A percentile compares a stretch with the other conserved stretches of the same genome.
These are phyloP conservation scores for Spergularia bocconei DNA, from an alignment of 148 eudicot species.

Conservation along the genomic window DNA sequence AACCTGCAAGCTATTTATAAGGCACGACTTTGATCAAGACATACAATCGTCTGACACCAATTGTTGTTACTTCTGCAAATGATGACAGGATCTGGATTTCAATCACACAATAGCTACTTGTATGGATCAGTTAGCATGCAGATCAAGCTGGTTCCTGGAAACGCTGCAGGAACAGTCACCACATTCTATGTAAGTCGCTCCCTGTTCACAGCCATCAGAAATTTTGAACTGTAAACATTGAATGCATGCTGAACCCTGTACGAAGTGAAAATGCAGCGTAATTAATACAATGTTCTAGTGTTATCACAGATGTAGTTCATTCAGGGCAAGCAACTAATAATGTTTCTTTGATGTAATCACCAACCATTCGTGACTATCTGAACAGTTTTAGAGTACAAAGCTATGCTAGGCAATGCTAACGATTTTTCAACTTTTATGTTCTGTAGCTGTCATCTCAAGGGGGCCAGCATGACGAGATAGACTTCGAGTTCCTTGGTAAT, in stretches of 20 bases:
- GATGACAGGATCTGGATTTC: slow-evolving; percentile 15
- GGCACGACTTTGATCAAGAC: background rate
- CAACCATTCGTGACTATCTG: background rate
- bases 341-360: background rate
- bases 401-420: background rate
- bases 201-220: background rate
- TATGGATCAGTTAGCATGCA: slow-evolving; percentile 22
- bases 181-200: slow-evolving; percentile 18
- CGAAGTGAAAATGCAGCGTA: background rate
- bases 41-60: background rate
- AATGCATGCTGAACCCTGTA: background rate
- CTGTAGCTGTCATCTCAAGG: slow-evolving; percentile 14
- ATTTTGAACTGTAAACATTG: background rate
- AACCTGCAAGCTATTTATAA: background rate
- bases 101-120: slow-evolving; percentile 11
- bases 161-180: slow-evolving; percentile 26
- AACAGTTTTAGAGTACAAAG: background rate
- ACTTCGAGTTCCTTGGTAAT: slow-evolving; percentile 26
- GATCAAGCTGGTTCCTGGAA: slow-evolving; percentile 17
- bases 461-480: slow-evolving; percentile 16
- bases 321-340: too few relatives aligned
- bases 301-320: too few relatives aligned
- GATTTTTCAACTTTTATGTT: background rate
- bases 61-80: background rate
- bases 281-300: background rate